Evolutionary conservation across 257 asterid species (phyloP), one percentile per base, ranked within the genome.

Genomic region (Haberlea rhodopensis): DNA sequence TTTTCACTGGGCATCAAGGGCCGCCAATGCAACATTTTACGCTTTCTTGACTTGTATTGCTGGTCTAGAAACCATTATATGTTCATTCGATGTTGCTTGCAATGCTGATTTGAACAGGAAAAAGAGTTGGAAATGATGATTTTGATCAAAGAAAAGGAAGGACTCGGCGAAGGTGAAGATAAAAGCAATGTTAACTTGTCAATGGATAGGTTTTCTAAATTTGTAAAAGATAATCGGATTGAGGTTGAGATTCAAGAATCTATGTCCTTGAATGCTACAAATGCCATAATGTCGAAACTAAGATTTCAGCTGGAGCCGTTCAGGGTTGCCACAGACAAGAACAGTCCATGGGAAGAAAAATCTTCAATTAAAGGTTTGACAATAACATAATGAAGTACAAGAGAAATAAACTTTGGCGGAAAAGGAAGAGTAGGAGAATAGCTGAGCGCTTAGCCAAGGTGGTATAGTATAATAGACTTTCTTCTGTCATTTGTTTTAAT

Each of bases 271-370:
- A 80, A 87, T 68, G 76, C 84, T 64, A 90, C 82, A 1, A 85
- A 83, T 86, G 94, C 80, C 58, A 66, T 85, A 43, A 68, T 83
- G 63, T 76, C 79, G 22, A 91, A 81, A 73, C 72, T 91, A 69
- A 78, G 88, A 55, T 77, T 66, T 80, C 92, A 79, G 84, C 65
- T 88, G 70, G 94, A 91, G 81, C 96, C 95, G 15, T 91, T 86
- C 80, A 77, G 91, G 74, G 85, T 83, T 70, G 84, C 77, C 19
- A 77, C 84, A 0, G 92, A 88, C 59, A 90, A 82, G 73, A 83
- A 76, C 37, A 78, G 72, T 65, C 90, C 83, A 7, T 91, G 98
- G 98, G 98, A 91, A 72, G 96, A 91, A 68, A 91, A 88, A 76
- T 88, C 87, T 55, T 91, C 87, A 21, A 76, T 74, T 19, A 76